Conservation (phyloP, 805 yeast genomes). For the Ogataea paradorogensis region DNA sequence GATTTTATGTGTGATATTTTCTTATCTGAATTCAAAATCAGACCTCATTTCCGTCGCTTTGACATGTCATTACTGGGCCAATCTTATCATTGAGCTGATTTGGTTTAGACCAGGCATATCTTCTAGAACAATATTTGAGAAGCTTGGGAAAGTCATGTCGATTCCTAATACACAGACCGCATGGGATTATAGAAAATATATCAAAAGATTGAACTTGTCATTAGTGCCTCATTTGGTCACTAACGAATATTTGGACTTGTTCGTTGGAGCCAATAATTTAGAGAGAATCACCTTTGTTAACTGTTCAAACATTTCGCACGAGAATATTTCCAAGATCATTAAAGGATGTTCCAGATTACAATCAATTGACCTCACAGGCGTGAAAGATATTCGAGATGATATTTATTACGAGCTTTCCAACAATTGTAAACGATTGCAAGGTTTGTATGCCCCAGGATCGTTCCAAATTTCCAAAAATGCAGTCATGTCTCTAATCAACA, state of each 20-base stretch:
- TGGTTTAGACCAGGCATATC: constrained; percentile 86
- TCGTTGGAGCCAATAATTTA: constrained; percentile 68
- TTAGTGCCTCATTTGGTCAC: constrained; percentile 65
- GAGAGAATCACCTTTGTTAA: constrained; percentile 85
- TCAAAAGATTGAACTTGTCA: constrained; percentile 78
- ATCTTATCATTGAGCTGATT: constrained; percentile 68
- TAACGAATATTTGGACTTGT: constrained; percentile 58
- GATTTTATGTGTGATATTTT: constrained; percentile 62
- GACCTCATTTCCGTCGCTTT: constrained; percentile 62
- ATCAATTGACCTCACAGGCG: constrained; percentile 85
- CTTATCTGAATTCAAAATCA: constrained; percentile 55
- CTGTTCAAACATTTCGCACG: constrained; percentile 62
- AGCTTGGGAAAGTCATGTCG: constrained; percentile 55
- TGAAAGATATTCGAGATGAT: constrained; percentile 63
- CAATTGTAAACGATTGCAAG: constrained; percentile 77
- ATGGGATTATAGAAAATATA: constrained; percentile 66
- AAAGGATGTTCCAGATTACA: constrained; percentile 67
- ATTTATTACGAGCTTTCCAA: constrained; percentile 65
- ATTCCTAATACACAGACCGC: constrained; percentile 45
- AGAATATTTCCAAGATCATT: constrained; percentile 60
- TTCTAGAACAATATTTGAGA: constrained; percentile 44
- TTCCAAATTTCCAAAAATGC: constrained; percentile 65
- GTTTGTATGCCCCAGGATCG: constrained; percentile 86
- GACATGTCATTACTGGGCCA: constrained; percentile 80
- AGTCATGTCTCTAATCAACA: constrained; percentile 51